A percentile compares a stretch with the other conserved stretches of the same genome.
Conservation (phyloP, 352 stramenopile genomes). For the Globisporangium canariense region DNA sequence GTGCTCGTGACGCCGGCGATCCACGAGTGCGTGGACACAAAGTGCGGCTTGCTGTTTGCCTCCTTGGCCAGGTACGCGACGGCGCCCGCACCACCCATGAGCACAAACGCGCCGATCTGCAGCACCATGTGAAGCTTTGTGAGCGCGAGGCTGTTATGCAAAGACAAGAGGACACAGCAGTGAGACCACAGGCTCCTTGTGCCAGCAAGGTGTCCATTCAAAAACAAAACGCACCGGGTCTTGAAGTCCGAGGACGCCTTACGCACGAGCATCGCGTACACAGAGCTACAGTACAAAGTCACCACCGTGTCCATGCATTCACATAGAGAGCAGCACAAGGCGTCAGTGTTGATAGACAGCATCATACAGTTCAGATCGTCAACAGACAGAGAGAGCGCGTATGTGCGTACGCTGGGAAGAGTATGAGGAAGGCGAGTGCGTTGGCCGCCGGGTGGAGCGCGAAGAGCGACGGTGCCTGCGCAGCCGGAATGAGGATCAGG, state of each 20-base stretch:
- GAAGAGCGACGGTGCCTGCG: conserved; percentile 39
- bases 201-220: background rate
- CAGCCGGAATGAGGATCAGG: conserved; percentile 41
- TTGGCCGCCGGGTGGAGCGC: conserved; percentile 61
- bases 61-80: conserved; percentile 62
- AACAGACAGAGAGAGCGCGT: background rate
- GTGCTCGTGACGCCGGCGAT: conserved; percentile 38
- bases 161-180: conserved; percentile 1
- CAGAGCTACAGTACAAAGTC: conserved; percentile 20
- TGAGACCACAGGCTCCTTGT: background rate
- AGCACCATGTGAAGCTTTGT: conserved; percentile 50
- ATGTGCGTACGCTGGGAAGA: conserved; percentile 41
- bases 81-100: conserved; percentile 36
- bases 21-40: conserved; percentile 75
- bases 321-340: background rate
- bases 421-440: conserved; percentile 54
- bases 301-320: background rate
- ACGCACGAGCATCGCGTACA: conserved; percentile 61
- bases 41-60: conserved; percentile 52
- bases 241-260: conserved; percentile 42
- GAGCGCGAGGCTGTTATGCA: conserved; percentile 26
- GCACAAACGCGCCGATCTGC: conserved; percentile 45
- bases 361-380: background rate
- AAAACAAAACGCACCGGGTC: conserved; percentile 28
- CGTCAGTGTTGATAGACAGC: background rate